Conservation (phyloP, 345 rosid genomes). For the Lagerstroemia speciosa region DNA sequence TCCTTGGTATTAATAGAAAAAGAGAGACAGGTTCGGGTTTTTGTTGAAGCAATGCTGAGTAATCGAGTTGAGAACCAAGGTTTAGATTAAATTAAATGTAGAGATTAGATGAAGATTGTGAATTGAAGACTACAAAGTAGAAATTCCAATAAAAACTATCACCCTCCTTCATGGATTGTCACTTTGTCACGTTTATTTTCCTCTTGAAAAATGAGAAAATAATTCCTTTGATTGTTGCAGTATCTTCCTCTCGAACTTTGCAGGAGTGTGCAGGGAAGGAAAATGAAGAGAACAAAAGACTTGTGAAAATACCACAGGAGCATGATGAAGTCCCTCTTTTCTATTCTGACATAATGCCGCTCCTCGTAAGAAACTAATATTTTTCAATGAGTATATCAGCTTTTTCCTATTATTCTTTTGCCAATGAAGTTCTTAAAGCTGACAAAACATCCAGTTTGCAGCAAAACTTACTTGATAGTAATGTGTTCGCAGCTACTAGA, state of each 20-base stretch:
- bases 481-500: slow-evolving; percentile 2
- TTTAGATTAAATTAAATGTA: neutral
- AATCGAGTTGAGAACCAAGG: neutral
- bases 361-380: slow-evolving; percentile 50
- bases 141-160: too few species aligned
- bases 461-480: neutral
- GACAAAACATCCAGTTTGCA: neutral
- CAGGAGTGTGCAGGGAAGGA: slow-evolving; percentile 62
- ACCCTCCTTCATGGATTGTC: too few species aligned
- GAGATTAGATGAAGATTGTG: neutral
- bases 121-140: too few species aligned
- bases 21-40: too few species aligned
- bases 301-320: slow-evolving; percentile 25
- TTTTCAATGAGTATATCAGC: neutral
- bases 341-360: slow-evolving; percentile 83
- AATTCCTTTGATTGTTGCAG: neutral
- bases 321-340: slow-evolving; percentile 73
- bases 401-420: neutral
- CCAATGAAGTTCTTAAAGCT: neutral
- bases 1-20: too few species aligned
- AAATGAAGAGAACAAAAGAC: slow-evolving; percentile 47
- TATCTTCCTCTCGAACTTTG: neutral
- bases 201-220: neutral
- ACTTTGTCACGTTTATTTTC: neutral
- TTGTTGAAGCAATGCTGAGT: neutral